phyloP scores from a whole-genome alignment of 345 rosid species.

The Jatropha curcas region DNA sequence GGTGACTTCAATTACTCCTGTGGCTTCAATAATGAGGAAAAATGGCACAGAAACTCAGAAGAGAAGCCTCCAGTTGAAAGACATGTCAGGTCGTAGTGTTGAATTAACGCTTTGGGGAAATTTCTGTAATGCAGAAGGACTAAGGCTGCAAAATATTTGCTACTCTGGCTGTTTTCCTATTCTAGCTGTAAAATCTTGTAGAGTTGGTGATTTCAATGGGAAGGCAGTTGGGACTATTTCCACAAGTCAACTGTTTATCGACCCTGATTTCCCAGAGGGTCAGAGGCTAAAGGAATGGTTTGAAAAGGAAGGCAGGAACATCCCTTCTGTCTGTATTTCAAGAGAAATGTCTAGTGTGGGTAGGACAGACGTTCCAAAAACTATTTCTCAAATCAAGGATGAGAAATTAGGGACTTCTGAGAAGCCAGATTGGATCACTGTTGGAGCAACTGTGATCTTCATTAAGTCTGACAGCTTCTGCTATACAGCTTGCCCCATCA shows the following conservation, averaged over 20 bases:
- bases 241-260: conserved; percentile 66
- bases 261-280: conserved; percentile 79
- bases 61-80: conserved; percentile 76
- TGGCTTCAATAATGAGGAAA: conserved; percentile 65
- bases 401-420: conserved; percentile 91
- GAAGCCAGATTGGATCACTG: conserved; percentile 90
- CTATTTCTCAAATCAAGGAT: conserved; percentile 80
- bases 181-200: conserved; percentile 74
- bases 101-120: conserved; percentile 92
- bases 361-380: conserved; percentile 59
- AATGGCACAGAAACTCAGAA: conserved; percentile 77
- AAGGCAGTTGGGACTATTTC: conserved; percentile 77
- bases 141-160: conserved; percentile 62
- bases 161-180: conserved; percentile 78
- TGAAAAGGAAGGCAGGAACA: conserved; percentile 63
- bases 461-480: conserved; percentile 81
- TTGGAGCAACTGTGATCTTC: conserved; percentile 58
- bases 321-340: conserved; percentile 66
- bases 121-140: conserved; percentile 75
- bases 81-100: conserved; percentile 78
- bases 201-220: conserved; percentile 80
- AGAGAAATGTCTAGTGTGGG: conserved; percentile 57
- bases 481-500: conserved; percentile 88
- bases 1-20: conserved; percentile 57
- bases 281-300: conserved; percentile 70